Conservation (phyloP, 306 rosid genomes). For the Sophora flavescens region DNA sequence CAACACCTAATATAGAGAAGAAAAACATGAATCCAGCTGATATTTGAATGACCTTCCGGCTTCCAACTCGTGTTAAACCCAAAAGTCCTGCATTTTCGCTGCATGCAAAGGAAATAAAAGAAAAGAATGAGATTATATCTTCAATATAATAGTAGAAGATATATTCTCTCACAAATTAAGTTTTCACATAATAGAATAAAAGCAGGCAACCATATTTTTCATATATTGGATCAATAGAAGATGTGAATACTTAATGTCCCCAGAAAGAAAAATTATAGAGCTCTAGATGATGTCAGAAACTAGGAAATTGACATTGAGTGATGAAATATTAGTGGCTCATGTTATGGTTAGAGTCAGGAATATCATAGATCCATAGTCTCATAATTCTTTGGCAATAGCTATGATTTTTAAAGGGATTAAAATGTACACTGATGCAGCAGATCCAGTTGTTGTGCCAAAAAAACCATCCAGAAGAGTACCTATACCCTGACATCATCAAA, state of each 20-base stretch:
- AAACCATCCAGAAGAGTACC: constrained; percentile 75
- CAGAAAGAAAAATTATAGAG: neutral
- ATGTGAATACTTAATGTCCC: neutral
- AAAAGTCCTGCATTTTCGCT: constrained; percentile 95
- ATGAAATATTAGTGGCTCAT: neutral
- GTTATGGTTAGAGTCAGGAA: neutral
- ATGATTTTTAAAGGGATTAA: constrained; percentile 21
- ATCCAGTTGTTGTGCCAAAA: constrained; percentile 78
- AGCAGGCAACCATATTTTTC: neutral
- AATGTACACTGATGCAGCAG: constrained; percentile 86
- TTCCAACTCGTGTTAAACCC: constrained; percentile 88
- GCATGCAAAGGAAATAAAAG: constrained; percentile 40
- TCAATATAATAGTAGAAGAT: neutral
- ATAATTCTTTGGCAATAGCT: neutral
- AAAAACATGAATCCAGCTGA: constrained; percentile 85
- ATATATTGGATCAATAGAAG: constrained; percentile 13
- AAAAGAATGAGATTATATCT: constrained; percentile 34
- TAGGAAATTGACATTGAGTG: neutral
- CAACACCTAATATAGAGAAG: constrained; percentile 83
- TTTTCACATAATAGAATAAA: neutral
- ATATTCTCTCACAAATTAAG: neutral
- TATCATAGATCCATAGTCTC: neutral
- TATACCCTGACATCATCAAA: constrained; percentile 69
- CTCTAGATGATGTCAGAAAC: neutral
- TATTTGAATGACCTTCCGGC: constrained; percentile 81